phyloP scores from a whole-genome alignment of 108 stramenopile genomes.

The Halocafeteria seosinensis region DNA sequence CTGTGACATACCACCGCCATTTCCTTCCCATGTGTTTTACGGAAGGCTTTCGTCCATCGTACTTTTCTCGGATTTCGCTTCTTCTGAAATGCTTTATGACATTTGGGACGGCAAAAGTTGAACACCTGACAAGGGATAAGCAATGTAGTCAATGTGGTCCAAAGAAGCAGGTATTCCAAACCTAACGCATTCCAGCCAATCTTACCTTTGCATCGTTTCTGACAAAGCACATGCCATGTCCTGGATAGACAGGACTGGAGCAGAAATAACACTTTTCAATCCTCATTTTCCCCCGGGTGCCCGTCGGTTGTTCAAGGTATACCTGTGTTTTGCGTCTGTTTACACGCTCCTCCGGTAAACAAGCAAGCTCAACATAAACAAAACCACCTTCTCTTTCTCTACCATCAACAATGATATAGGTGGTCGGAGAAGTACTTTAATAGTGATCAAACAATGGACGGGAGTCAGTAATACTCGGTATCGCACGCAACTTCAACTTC shows the following conservation, averaged over 20 bases:
- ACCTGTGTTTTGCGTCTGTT: too few relatives aligned
- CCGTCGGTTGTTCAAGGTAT: too few relatives aligned
- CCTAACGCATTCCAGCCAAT: neutral
- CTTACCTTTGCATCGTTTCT: constrained; percentile 87
- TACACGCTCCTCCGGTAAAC: too few relatives aligned
- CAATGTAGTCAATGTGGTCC: neutral
- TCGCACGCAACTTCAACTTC: too few relatives aligned
- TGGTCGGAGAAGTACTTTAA: too few relatives aligned
- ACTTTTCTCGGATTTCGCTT: constrained; percentile 97
- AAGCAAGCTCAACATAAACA: too few relatives aligned
- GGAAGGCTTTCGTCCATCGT: constrained; percentile 96
- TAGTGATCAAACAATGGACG: too few relatives aligned
- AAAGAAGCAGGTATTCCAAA: neutral
- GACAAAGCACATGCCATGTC: constrained; percentile 92
- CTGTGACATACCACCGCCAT: constrained; percentile 28
- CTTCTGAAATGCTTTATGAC: constrained; percentile 91
- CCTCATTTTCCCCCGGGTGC: too few relatives aligned
- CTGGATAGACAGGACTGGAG: constrained; percentile 86
- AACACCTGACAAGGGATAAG: constrained; percentile 33
- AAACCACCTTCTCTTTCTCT: too few relatives aligned
- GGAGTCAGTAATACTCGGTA: too few relatives aligned
- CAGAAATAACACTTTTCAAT: constrained; percentile 95
- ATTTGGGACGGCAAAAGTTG: constrained; percentile 96
- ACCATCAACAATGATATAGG: too few relatives aligned
- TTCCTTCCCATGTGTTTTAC: constrained; percentile 59